Evolutionary conservation across 2,329 filamentous ascomycete genomes (phyloP).

Genomic region (Myriosclerotinia scirpicola): DNA sequence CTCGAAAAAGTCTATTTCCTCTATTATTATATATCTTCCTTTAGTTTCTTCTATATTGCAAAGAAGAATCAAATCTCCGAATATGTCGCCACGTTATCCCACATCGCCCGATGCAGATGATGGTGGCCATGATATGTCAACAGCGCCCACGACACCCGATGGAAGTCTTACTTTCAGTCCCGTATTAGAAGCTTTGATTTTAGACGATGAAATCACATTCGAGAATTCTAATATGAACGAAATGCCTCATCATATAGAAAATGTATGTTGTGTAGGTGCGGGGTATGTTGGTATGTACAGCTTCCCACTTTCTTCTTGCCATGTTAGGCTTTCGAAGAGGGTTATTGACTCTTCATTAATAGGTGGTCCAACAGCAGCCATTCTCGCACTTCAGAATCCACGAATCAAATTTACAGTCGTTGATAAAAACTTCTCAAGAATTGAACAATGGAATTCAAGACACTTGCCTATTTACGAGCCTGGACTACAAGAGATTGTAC

Average conservation of each 20-base stretch:
- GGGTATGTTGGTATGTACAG: conserved; percentile 69
- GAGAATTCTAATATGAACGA: conserved; percentile 15
- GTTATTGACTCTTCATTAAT: not conserved
- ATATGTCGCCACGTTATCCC: conserved; percentile 31
- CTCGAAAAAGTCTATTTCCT: no score
- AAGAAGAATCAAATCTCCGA: not conserved
- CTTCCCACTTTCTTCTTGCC: not conserved
- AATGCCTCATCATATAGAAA: conserved; percentile 44
- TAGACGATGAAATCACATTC: conserved; percentile 33
- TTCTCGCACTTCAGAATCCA: conserved; percentile 73
- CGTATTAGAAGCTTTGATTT: conserved; percentile 40
- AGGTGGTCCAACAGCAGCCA: conserved; percentile 72
- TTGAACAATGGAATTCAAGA: conserved; percentile 70
- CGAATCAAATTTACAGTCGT: conserved; percentile 72
- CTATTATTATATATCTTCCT: not conserved
- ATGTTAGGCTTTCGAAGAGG: not conserved
- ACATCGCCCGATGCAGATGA: conserved; percentile 40
- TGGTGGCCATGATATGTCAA: conserved; percentile 40
- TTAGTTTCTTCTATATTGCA: not conserved
- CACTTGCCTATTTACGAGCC: conserved; percentile 77
- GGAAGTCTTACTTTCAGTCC: conserved; percentile 47
- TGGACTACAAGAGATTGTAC: conserved; percentile 66
- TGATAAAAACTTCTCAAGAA: conserved; percentile 64
- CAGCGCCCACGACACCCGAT: conserved; percentile 49
- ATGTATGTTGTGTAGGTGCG: conserved; percentile 72